Evolutionary conservation across 495 filamentous ascomycete genomes (phyloP), one percentile per base, ranked within the genome.

Genomic region (Aspergillus baeticus): DNA sequence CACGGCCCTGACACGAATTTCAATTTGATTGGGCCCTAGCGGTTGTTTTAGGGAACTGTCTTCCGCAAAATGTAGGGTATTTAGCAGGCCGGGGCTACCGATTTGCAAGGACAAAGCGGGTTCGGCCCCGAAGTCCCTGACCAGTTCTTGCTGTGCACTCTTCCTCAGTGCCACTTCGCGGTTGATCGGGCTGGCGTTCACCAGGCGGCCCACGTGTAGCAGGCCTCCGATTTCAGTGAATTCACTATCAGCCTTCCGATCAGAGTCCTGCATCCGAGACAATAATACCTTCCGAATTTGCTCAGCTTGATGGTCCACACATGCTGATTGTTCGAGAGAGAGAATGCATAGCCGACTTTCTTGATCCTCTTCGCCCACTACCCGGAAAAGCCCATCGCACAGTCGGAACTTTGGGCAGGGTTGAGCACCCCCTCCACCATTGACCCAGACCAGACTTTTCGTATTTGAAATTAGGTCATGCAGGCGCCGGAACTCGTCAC

Each of bases 1-100:
- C 5, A 67, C 65, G 6, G 54, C 48, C 10, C 56, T 54, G 20
- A 70, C 59, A 14, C 64, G 37, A 4, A 75, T 59, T 26, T 72
- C 68, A 0, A 75, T 26, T 10, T 64, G 43, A 21, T 59, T 35
- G 0, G 51, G 43, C 17, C 52, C 13, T 35, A 69, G 38, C 6
- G 45, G 45, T 10, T 36, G 38, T 4, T 21, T 11, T 5, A 42
- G 8, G 7, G 35, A 17, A 17, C 42, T 29, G n/a, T 59, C 58
- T 15, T 65, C 62, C 21, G 59, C 39, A 29, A 65, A 65, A 13
- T 51, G 45, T 0, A 65, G 54, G 0, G 49, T 65, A 35, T 65
- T 64, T 5, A 71, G 52, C 5, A 68, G 52, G 14, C 66, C 66
- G 0, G 67, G 62, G 7, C 18, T 59, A 1, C 26, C 51, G 23